Base-by-base conservation (phyloP, 441 rosid genomes). In the Aquilaria agallochum region DNA sequence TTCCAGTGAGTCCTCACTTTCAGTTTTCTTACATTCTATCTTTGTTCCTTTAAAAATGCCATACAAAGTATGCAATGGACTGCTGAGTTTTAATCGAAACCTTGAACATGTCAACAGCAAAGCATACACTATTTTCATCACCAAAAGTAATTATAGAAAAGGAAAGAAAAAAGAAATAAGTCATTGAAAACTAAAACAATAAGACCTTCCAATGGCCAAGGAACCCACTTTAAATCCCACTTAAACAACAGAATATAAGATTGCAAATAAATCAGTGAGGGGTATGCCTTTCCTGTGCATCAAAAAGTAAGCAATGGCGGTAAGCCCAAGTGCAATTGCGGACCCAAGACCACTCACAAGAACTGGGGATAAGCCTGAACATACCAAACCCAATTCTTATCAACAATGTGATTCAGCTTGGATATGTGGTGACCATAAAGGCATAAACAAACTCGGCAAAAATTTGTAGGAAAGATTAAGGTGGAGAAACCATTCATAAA, bases 281-380 rank as follows among this genome's bases (percentile, higher is more conserved):
- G 14, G 3, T 33, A 2, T 30, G 84, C 94, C 94, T 71, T 75
- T 81, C 68, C 78, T 67, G 6, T 79, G 82, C 62, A 85, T 64
- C 6, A 88, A 78, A 56, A 85, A 75, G 67, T 76, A 91, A 60
- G 88, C 88, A 59, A 83, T 2, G 53, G 82, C 78, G 59, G 90
- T 84, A 45, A 87, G 68, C 9, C 82, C 60, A 62, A 78, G 53
- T 36, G 74, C 86, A 10, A 78, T 64, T 15, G 87, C 79, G 15
- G 78, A 67, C 70, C 92, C 88, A 62, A 73, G 56, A 50, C 77
- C 84, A 54, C 72, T 74, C 59, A 88, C 66, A 53, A 82, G 61
- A 71, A 86, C 50, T 12, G 55, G 44, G 14, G 78, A 56, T 61
- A 79, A 73, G 7, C 86, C 97, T 93, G 74, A 58, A 55, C 31